Base-by-base conservation (phyloP, 2,329 filamentous ascomycete species). In the Rutstroemia sp. region DNA sequence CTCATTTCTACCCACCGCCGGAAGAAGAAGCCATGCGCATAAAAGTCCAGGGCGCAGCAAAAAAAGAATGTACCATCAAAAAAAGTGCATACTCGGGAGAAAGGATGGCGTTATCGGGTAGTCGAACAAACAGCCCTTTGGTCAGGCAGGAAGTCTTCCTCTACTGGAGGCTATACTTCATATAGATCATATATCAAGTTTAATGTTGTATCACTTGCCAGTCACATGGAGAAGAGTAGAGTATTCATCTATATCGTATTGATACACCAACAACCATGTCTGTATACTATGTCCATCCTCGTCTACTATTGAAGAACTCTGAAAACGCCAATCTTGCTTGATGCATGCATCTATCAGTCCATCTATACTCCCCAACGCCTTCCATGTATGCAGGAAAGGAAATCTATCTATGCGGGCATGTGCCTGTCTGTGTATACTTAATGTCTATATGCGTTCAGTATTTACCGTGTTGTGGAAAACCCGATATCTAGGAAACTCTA, bases 341-440 rank as follows among this genome's bases (percentile, higher is more conserved):
- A 42, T 42, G 39, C 39, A n/a, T n/a, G 7, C 48, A 49, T 54
- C 44, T 54, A 50, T 19, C n/a, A 39, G 39, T 40, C 45, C 36
- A 50, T 48, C 16, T 42, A 42, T 42, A 42, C 21, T n/a, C 19
- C 19, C 25, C 23, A 44, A 19, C 34, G 17, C 19, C 19, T 14
- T 23, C 7, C 12, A 16, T 6, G 3, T 44, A 45, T 21, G 12
- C 12, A 14, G 25, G 25, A 23, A 21, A 45, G 12, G 17, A 14
- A 14, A 21, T 14, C 25, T 45, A 23, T 45, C n/a, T 45, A 45
- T 45, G 17, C 8, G 19, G 21, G n/a, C 42, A 23, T 12, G 19
- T 21, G 42, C 42, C 17, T 21, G 12, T 45, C 17, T 21, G 12
- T 45, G n/a, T 45, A 45, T 45, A 23, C 21, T 21, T 9, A 45